Conservation (phyloP, 2,329 filamentous ascomycete species). For the Claviceps sp. region DNA sequence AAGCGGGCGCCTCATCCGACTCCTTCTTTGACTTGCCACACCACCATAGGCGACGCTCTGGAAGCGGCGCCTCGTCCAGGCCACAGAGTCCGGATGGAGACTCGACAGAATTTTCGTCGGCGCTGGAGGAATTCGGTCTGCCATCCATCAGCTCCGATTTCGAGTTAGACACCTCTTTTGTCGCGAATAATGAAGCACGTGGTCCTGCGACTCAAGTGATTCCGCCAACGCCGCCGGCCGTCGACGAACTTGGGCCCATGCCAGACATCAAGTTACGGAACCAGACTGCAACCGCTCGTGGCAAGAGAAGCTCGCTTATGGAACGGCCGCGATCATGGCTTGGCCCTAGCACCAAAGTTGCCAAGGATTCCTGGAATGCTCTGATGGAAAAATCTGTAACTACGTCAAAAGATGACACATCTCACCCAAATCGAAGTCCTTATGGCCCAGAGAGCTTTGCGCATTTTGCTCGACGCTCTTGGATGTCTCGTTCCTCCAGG, state of each 20-base stretch:
- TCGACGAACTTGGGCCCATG: neutral
- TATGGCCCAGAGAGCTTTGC: slow-evolving; percentile 33
- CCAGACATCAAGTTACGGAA: slow-evolving; percentile 3
- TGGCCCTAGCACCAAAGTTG: slow-evolving; percentile 27
- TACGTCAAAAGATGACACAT: slow-evolving; percentile 2
- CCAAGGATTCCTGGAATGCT: slow-evolving; percentile 12
- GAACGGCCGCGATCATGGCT: slow-evolving; percentile 41
- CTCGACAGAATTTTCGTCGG: neutral
- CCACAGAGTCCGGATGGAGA: neutral
- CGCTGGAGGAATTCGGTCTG: slow-evolving; percentile 33
- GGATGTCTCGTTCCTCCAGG: slow-evolving; percentile 5
- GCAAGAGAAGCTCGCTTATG: slow-evolving; percentile 32
- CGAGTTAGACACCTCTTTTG: slow-evolving; percentile 33
- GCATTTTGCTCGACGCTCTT: slow-evolving; percentile 11
- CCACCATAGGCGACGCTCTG: neutral
- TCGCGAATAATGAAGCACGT: slow-evolving; percentile 15
- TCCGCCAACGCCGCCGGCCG: slow-evolving; percentile 5
- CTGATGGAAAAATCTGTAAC: slow-evolving; percentile 6
- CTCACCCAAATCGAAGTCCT: slow-evolving; percentile 20
- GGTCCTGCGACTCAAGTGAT: neutral
- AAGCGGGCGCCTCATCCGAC: neutral
- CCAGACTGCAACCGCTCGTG: slow-evolving; percentile 13
- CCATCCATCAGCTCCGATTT: slow-evolving; percentile 38
- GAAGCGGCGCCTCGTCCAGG: neutral
- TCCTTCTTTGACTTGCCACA: slow-evolving; percentile 1